Evolutionary conservation across 148 eudicot species (phyloP), one percentile per base, ranked within the genome.

Genomic region (Vaccinium myrtillus): DNA sequence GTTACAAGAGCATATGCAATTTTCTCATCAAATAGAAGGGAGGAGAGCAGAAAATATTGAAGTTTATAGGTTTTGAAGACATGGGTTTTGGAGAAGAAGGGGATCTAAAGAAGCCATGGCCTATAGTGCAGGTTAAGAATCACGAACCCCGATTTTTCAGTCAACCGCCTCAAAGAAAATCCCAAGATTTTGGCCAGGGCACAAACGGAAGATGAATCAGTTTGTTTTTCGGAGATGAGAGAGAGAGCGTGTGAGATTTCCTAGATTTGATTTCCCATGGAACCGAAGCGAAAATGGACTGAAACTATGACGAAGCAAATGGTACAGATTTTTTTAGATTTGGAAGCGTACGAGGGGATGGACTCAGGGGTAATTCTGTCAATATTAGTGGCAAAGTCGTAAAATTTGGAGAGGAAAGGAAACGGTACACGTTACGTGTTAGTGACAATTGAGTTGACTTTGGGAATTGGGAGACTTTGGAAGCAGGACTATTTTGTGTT

Each of bases 51-150:
- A 78, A 16, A 53, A 53, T 2, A 27, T 23, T 15, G 36, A 78
- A 78, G 27, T 78, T 32, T 56, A 53, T 18, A 12, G 21, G 81
- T 32, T 53, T 78, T 27, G 46, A 51, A 78, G 43, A 78, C 58
- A 51, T 53, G 80, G 78, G 78, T 75, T 49, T 46, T 23, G 14
- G 16, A 8, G 36, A 54, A 78, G 81, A 78, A 54, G 63, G 46
- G 61, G 81, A 78, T 78, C 81, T 78, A 61, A 53, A 51, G 63
- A 78, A 78, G 81, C 81, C 81, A 53, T 53, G 81, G 46, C 81
- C 81, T 4, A 53, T 8, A 32, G 81, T 78, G 46, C 81, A 27
- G 81, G 61, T 78, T 53, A 78, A 27, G 80, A 77, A 77, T 53
- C 61, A 8, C 7, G 43, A 43, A 78, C 58, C 59, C 46, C 19